Evolutionary conservation across 768 basidiomycete species (phyloP).

Genomic region (Hortiboletus flavorubellus): DNA sequence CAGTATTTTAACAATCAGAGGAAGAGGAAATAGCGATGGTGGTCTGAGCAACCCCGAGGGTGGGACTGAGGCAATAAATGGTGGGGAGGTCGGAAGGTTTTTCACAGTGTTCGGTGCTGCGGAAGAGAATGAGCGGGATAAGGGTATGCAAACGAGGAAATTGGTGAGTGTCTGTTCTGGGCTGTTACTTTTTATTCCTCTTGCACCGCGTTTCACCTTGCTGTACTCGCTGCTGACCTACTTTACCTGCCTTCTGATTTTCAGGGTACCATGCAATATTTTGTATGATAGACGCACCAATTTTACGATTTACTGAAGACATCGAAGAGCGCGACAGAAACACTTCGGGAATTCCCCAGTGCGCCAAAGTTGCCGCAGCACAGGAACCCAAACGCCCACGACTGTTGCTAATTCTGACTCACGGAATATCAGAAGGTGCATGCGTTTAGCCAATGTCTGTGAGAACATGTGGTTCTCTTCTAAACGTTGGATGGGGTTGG

Average conservation of each 20-base stretch:
- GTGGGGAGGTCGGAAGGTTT: conserved; percentile 37
- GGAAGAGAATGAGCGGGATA: conserved; percentile 83
- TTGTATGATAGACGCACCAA: conserved; percentile 30
- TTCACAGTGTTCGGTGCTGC: conserved; percentile 89
- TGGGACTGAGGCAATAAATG: background rate
- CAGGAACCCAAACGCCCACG: background rate
- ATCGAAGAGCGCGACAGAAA: background rate
- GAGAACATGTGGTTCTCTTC: background rate
- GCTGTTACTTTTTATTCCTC: background rate
- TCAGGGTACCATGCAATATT: conserved; percentile 39
- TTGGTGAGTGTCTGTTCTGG: conserved; percentile 48
- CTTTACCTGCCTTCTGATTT: background rate
- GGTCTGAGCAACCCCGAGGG: conserved; percentile 8
- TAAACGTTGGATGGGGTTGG: background rate
- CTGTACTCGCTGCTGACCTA: background rate
- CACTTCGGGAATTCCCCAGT: background rate
- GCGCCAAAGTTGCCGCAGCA: background rate
- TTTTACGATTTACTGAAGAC: background rate
- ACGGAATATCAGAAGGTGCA: background rate
- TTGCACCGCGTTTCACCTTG: background rate
- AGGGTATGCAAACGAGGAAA: conserved; percentile 69
- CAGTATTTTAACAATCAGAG: conserved; percentile 77
- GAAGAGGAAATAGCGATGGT: conserved; percentile 46
- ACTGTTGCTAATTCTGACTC: background rate
- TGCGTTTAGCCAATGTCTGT: background rate